A percentile compares a stretch with the other conserved stretches of the same genome.
Evolutionary conservation across 2,329 filamentous ascomycete genomes (phyloP).

Genomic region (Fusarium protoensiforme): DNA sequence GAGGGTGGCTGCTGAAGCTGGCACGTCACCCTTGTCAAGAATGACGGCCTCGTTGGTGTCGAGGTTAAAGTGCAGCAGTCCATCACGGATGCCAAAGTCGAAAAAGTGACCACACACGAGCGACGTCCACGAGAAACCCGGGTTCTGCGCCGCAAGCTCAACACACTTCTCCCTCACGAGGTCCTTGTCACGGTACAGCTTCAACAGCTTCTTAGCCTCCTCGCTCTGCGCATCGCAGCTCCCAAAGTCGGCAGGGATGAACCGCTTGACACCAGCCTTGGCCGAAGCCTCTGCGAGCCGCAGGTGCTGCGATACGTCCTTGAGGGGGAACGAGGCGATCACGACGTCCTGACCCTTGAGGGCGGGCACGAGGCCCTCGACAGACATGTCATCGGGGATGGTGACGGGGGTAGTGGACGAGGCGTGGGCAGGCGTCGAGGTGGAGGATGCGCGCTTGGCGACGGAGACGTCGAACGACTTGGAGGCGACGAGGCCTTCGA

Average conservation of each 20-base stretch:
- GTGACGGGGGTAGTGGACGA: conserved; percentile 34
- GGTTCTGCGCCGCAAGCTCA: conserved; percentile 44
- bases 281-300: conserved; percentile 68
- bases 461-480: conserved; percentile 63
- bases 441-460: conserved; percentile 59
- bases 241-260: conserved; percentile 70
- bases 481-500: conserved; percentile 50
- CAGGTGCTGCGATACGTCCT: conserved; percentile 57
- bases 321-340: conserved; percentile 52
- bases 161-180: conserved; percentile 46
- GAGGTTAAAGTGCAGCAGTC: conserved; percentile 56
- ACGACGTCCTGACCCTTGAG: conserved; percentile 69
- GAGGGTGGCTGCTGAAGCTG: conserved; percentile 62
- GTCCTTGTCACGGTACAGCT: conserved; percentile 50
- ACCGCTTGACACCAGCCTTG: conserved; percentile 68
- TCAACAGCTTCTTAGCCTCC: conserved; percentile 47
- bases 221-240: conserved; percentile 50
- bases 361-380: conserved; percentile 55
- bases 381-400: conserved; percentile 44
- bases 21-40: conserved; percentile 62
- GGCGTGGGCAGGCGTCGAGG: conserved; percentile 41
- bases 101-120: conserved; percentile 57
- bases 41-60: conserved; percentile 56
- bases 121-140: conserved; percentile 62
- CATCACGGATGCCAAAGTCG: conserved; percentile 60